phyloP scores from a whole-genome alignment of 495 filamentous ascomycete species.

The Aspergillus mulundensis region DNA sequence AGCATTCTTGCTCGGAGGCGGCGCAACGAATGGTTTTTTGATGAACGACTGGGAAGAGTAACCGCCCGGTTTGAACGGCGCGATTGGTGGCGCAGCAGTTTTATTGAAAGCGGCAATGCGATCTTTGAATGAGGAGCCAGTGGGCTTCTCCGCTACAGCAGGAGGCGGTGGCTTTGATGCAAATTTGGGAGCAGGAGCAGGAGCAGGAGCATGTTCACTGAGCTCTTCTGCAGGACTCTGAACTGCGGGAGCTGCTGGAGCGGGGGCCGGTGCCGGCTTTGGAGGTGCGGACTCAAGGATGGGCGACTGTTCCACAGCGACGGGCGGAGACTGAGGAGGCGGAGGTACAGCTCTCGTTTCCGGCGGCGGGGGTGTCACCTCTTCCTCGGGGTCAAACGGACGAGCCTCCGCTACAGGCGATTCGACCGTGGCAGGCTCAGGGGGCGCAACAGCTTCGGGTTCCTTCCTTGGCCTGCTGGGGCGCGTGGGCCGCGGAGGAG shows the following conservation, averaged over 20 bases:
- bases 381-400: conserved; percentile 35
- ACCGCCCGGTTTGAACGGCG: conserved; percentile 78
- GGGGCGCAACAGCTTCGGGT: conserved; percentile 32
- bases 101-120: conserved; percentile 98
- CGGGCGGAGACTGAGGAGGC: conserved; percentile 31
- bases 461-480: conserved; percentile 71
- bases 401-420: conserved; percentile 26
- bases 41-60: conserved; percentile 67
- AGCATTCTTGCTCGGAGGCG: conserved; percentile 89
- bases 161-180: conserved; percentile 49
- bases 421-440: conserved; percentile 39
- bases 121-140: conserved; percentile 75
- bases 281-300: conserved; percentile 18
- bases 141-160: conserved; percentile 73
- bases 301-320: conserved; percentile 20
- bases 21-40: conserved; percentile 97
- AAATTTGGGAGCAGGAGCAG: conserved; percentile 44
- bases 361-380: conserved; percentile 18
- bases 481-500: conserved; percentile 79
- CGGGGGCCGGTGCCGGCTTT: conserved; percentile 22
- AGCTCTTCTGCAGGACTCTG: conserved; percentile 24
- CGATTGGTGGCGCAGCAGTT: conserved; percentile 73
- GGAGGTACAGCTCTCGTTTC: conserved; percentile 36
- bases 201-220: conserved; percentile 39
- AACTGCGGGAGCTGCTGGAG: conserved; percentile 25